Percentiles rank a stretch among this genome's conserved stretches.
Conservation (phyloP, 2,329 filamentous ascomycete genomes). For the Trichothecium roseum region DNA sequence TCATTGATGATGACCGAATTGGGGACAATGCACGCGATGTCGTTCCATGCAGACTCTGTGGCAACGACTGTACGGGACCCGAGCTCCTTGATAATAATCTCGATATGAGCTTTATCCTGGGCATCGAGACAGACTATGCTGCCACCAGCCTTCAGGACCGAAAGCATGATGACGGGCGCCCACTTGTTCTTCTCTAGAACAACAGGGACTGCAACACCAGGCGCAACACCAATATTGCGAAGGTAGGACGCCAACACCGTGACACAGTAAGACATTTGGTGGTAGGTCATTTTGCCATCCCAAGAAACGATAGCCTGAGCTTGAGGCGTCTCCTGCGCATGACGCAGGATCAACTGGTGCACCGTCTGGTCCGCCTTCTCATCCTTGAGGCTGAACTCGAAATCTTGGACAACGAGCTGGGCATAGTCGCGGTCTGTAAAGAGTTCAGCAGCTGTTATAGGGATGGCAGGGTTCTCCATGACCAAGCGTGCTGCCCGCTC, state of each 20-base stretch:
- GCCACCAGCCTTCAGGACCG: conserved; percentile 49
- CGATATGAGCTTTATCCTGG: conserved; percentile 28
- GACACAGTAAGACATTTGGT: conserved; percentile 25
- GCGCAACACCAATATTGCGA: conserved; percentile 35
- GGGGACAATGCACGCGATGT: conserved; percentile 27
- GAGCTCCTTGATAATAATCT: conserved; percentile 31
- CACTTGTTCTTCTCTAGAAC: conserved; percentile 60
- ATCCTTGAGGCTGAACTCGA: conserved; percentile 25
- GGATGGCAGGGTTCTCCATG: conserved; percentile 27
- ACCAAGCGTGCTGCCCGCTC: conserved; percentile 39
- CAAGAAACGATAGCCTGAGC: conserved; percentile 30
- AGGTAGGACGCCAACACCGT: conserved; percentile 33
- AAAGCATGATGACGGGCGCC: conserved; percentile 59
- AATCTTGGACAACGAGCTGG: conserved; percentile 43
- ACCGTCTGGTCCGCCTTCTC: conserved; percentile 30
- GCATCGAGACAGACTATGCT: conserved; percentile 40
- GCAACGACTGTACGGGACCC: conserved; percentile 32
- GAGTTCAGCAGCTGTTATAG: conserved; percentile 36
- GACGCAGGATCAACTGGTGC: conserved; percentile 32
- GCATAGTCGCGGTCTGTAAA: conserved; percentile 45
- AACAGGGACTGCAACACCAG: conserved; percentile 51
- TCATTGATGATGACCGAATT: conserved; percentile 32
- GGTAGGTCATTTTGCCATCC: conserved; percentile 33
- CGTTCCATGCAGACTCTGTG: conserved; percentile 28
- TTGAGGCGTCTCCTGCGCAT: conserved; percentile 26